Conservation (phyloP, 2,329 filamentous ascomycete genomes). For the Xylariaceae sp. region DNA sequence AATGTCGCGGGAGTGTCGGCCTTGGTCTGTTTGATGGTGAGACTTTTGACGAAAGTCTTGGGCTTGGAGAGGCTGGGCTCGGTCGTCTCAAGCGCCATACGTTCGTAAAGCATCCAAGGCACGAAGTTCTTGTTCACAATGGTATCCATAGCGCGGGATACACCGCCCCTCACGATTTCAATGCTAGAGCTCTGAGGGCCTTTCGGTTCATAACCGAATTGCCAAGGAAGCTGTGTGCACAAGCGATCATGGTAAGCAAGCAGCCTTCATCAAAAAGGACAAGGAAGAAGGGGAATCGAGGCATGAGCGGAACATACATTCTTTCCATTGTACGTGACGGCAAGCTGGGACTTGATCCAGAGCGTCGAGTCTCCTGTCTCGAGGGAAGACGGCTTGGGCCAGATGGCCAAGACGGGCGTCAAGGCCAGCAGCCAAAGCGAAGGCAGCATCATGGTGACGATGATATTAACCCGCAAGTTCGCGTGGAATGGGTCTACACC, state of each 20-base stretch:
- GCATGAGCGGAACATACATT: constrained; percentile 40
- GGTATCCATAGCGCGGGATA: constrained; percentile 54
- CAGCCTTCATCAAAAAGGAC: constrained; percentile 20
- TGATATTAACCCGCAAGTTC: constrained; percentile 2
- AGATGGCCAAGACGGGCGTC: constrained; percentile 46
- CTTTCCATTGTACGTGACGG: constrained; percentile 54
- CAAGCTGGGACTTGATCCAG: constrained; percentile 47
- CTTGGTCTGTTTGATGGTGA: constrained; percentile 57
- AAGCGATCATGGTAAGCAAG: constrained; percentile 24
- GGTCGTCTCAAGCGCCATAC: constrained; percentile 50
- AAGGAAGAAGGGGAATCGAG: background rate
- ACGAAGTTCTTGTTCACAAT: constrained; percentile 66
- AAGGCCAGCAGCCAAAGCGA: constrained; percentile 37
- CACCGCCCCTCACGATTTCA: constrained; percentile 49
- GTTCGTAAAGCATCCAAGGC: constrained; percentile 70
- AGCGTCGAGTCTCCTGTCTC: constrained; percentile 48
- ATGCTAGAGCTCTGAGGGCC: constrained; percentile 41
- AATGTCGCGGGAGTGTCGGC: constrained; percentile 49
- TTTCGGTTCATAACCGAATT: constrained; percentile 39
- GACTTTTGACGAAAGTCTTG: constrained; percentile 49
- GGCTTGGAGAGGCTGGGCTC: constrained; percentile 50
- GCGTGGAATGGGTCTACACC: too few relatives aligned
- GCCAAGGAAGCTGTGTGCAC: constrained; percentile 43
- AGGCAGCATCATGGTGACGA: constrained; percentile 30
- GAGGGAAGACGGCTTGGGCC: constrained; percentile 50